Evolutionary conservation across 1,139 yeast species (phyloP), one percentile per base, ranked within the genome.

Genomic region (Barnettozyma hawaiiensis): DNA sequence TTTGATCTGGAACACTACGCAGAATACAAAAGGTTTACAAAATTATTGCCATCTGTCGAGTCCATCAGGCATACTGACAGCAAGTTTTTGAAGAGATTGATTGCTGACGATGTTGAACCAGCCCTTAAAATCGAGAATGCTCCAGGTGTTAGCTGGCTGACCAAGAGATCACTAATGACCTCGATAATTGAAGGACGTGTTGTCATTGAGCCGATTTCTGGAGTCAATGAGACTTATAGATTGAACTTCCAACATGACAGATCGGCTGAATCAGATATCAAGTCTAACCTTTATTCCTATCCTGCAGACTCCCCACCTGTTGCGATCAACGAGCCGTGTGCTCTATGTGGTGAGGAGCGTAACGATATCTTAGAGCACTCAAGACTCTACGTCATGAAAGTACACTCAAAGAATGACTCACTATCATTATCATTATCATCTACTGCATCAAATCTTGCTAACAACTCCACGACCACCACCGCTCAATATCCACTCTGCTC

Each of bases 121-220:
- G 68, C 80, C 0, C 58, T 82, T 35, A 68, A 78, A 42, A 61
- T 82, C 16, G 87, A 81, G 46, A 59, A 63, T 38, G 79, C 87
- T 0, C 78, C 82, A 2, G 81, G 80, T 10, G 61, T 81, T 42
- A 71, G 80, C 28, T 78, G 81, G 78, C 65, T 78, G 41, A 73
- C 71, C 32, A 69, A 76, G 48, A 71, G 81, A 53, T 70, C 78
- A 35, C 73, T 86, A 48, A 70, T 89, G 74, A 65, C 70, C 41
- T 74, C 81, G 28, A 71, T 90, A 50, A 72, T 84, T 33, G 96
- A 89, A 42, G 95, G 95, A 6, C 73, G 83, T 37, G 89, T 86
- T 7, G 73, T 80, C 12, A 81, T 92, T 33, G 96, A 89, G 62
- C 97, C 98, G 1, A 75, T 90, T 12, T 81, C 89, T 43, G 95